A percentile compares a stretch with the other conserved stretches of the same genome.
Evolutionary conservation across 352 stramenopile genomes (phyloP).

Genomic region (Thalassiosira allenii): DNA sequence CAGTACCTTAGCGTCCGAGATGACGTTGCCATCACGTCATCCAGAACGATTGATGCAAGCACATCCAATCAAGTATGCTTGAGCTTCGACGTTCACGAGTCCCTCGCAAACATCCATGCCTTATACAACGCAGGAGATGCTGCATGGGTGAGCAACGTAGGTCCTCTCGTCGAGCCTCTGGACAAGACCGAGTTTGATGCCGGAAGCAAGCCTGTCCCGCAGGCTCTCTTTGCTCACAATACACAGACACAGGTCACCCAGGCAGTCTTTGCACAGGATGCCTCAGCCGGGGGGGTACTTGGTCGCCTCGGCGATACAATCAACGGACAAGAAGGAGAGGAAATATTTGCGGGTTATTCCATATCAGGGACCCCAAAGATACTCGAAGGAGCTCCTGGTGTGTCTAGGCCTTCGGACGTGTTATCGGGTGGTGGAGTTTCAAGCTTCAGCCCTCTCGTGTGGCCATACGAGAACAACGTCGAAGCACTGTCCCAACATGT

Average conservation of each 20-base stretch:
- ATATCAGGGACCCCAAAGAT: constrained; percentile 64
- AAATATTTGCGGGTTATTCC: constrained; percentile 57
- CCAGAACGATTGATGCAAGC: constrained; percentile 35
- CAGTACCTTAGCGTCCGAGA: constrained; percentile 63
- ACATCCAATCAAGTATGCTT: constrained; percentile 60
- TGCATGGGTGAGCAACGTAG: constrained; percentile 72
- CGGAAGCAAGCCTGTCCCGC: constrained; percentile 44
- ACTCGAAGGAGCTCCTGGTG: constrained; percentile 59
- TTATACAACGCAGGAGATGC: constrained; percentile 65
- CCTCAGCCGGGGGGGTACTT: constrained; percentile 56
- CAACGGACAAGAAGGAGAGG: constrained; percentile 36
- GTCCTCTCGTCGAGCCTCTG: constrained; percentile 56
- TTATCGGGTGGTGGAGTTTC: constrained; percentile 50
- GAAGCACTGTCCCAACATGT: constrained; percentile 41
- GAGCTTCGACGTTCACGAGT: constrained; percentile 67
- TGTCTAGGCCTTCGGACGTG: constrained; percentile 49
- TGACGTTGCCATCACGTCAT: constrained; percentile 60
- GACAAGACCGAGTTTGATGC: constrained; percentile 24
- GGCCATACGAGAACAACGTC: constrained; percentile 44
- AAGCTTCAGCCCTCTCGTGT: constrained; percentile 34
- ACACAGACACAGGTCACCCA: constrained; percentile 57
- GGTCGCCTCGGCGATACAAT: constrained; percentile 68
- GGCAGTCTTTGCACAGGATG: constrained; percentile 61
- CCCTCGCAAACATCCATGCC: constrained; percentile 47
- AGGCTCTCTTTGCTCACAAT: constrained; percentile 74